Base-by-base conservation (phyloP, 352 stramenopile species). In the Globisporangium spinosum region DNA sequence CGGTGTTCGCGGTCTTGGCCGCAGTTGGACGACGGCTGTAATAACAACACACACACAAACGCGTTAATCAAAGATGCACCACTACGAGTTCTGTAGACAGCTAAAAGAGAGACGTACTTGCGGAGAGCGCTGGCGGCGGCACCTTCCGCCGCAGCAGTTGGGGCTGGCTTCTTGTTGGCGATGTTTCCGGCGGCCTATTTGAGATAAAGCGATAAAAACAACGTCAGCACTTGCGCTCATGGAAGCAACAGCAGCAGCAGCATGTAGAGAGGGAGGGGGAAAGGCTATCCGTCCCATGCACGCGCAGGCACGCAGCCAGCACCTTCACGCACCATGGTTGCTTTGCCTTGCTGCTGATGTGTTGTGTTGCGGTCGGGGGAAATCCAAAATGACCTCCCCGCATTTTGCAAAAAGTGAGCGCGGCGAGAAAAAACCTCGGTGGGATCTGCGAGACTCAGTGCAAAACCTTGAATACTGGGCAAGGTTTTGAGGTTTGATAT, bases 81-180 rank as follows among this genome's bases (percentile, higher is more conserved):
- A 23, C 55, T 17, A 13, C 2, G 2, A 58, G 23, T 45, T 2
- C 23, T 4, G 15, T n/a, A 20, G 54, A 20, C 13, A 10, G 17
- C 3, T 22, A 43, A 27, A 56, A 62, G 13, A 35, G 15, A 34
- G 15, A 78, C 77, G 43, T 70, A 84, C 79, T 93, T 93, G 69
- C 85, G 85, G 56, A 93, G 72, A 34, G 75, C 81, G 67, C 78
- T 89, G 57, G 85, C 85, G n/a, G 85, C 85, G 7, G 85, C 82
- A 45, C 85, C 85, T 55, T 89, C 85, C 15, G 64, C 66, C 12
- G 85, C 71, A 6, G 83, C 81, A 27, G 73, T 91, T 22, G 85
- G 85, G 17, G 85, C 85, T 17, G 85, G 81, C 62, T 93, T 93
- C 73, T 90, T 90, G 65, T 73, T 75, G 38, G 76, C 59, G 72